Percentiles rank a stretch among this genome's conserved stretches.
These are phyloP conservation scores for Tremella mesenterica DNA, from an alignment of 768 basidiomycete species.

Conservation along the genomic window DNA sequence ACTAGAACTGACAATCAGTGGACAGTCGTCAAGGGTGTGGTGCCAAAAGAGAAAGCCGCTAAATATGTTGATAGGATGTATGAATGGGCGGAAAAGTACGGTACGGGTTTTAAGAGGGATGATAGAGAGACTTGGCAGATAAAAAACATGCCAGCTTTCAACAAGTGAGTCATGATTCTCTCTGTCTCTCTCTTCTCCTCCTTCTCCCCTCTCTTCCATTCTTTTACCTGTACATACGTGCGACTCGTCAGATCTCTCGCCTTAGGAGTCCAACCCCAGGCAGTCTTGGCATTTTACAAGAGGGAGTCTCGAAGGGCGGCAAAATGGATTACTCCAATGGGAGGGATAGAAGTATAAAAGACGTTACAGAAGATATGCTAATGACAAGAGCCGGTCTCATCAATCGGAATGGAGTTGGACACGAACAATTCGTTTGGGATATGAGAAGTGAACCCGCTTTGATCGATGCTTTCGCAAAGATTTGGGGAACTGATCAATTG, in stretches of 20 bases:
- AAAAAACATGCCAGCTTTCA: conserved; percentile 34
- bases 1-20: conserved; percentile 5
- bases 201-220: too few relatives aligned
- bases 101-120: conserved; percentile 42
- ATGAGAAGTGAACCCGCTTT: conserved; percentile 35
- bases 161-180: conserved; percentile 17
- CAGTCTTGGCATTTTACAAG: not conserved
- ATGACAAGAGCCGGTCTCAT: conserved; percentile 17
- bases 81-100: conserved; percentile 41
- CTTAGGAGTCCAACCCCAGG: too few relatives aligned
- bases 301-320: not conserved
- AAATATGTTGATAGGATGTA: conserved; percentile 33
- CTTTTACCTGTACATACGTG: too few relatives aligned
- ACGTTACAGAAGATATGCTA: too few relatives aligned
- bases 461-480: conserved; percentile 38
- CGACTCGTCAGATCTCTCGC: too few relatives aligned
- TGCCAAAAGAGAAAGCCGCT: conserved; percentile 24
- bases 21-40: conserved; percentile 29
- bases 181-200: not conserved
- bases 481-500: conserved; percentile 41
- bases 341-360: not conserved
- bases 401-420: conserved; percentile 27
- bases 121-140: conserved; percentile 40
- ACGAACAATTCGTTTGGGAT: conserved; percentile 42
- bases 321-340: too few relatives aligned